A percentile compares a stretch with the other conserved stretches of the same genome.
Conservation (phyloP, 192 early-diverging fungal species). For the Coemansia sp. region DNA sequence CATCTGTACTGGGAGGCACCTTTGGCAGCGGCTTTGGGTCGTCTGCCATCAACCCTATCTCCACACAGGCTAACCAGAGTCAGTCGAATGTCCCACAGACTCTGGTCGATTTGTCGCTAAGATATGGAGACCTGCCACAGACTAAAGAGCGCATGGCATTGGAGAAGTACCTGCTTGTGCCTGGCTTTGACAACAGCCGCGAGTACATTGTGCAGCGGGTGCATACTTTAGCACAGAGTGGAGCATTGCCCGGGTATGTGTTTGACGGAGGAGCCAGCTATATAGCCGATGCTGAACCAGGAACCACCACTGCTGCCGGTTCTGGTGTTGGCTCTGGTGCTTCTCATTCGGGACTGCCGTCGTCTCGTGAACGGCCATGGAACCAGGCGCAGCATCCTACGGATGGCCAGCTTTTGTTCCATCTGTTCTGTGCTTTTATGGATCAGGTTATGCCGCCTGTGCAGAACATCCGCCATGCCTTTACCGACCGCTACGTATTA, state of each 20-base stretch:
- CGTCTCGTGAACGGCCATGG: slow-evolving; percentile 18
- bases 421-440: slow-evolving; percentile 59
- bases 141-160: slow-evolving; percentile 50
- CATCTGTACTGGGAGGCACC: slow-evolving; percentile 9
- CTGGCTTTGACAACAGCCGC: slow-evolving; percentile 33
- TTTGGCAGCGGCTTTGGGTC: slow-evolving; percentile 11
- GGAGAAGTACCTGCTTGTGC: slow-evolving; percentile 48
- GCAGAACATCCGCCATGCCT: slow-evolving; percentile 49
- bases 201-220: slow-evolving; percentile 46
- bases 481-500: slow-evolving; percentile 55
- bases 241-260: slow-evolving; percentile 35
- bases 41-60: neutral
- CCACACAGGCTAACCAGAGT: slow-evolving; percentile 3
- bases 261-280: slow-evolving; percentile 40
- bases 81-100: slow-evolving; percentile 23
- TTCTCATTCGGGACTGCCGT: too few relatives aligned
- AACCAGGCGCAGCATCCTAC: slow-evolving; percentile 40
- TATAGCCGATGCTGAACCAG: neutral
- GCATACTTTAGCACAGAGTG: slow-evolving; percentile 36
- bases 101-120: slow-evolving; percentile 33
- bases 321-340: neutral
- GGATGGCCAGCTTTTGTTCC: slow-evolving; percentile 59
- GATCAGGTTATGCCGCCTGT: slow-evolving; percentile 55
- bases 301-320: neutral
- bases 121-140: slow-evolving; percentile 35